Percentiles rank a stretch among this genome's conserved stretches.
phyloP scores from a whole-genome alignment of 1,284 basidiomycete genomes.

The Ganoderma sinense region DNA sequence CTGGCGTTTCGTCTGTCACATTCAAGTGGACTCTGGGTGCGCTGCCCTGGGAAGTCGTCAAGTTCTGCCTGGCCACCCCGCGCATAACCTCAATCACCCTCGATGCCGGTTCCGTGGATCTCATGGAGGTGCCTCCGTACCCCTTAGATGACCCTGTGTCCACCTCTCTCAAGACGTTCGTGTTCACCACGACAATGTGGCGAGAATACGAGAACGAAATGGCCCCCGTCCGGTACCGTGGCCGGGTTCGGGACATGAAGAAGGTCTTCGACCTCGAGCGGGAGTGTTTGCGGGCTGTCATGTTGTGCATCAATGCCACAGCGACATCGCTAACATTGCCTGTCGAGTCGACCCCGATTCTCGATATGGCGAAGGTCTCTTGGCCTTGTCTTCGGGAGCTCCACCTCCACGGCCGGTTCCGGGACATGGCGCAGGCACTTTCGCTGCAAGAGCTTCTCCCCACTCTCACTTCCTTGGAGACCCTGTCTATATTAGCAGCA shows the following conservation, averaged over 20 bases:
- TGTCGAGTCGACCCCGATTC: neutral
- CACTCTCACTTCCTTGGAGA: neutral
- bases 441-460: neutral
- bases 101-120: neutral
- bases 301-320: neutral
- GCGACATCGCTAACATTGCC: neutral
- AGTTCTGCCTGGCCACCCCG: too few relatives aligned
- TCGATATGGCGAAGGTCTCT: neutral
- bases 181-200: neutral
- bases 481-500: neutral
- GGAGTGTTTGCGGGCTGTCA: neutral
- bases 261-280: neutral
- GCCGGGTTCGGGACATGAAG: neutral
- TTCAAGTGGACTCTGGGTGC: too few relatives aligned
- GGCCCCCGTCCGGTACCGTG: neutral
- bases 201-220: neutral
- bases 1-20: too few relatives aligned
- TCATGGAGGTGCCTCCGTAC: neutral
- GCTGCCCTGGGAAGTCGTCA: too few relatives aligned
- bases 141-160: neutral
- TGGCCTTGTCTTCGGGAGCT: neutral
- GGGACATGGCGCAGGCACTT: too few relatives aligned
- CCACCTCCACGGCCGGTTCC: neutral
- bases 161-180: neutral
- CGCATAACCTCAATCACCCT: too few relatives aligned